Base-by-base conservation (phyloP, 2,329 filamentous ascomycete species). In the Drechslerella coelobrocha region DNA sequence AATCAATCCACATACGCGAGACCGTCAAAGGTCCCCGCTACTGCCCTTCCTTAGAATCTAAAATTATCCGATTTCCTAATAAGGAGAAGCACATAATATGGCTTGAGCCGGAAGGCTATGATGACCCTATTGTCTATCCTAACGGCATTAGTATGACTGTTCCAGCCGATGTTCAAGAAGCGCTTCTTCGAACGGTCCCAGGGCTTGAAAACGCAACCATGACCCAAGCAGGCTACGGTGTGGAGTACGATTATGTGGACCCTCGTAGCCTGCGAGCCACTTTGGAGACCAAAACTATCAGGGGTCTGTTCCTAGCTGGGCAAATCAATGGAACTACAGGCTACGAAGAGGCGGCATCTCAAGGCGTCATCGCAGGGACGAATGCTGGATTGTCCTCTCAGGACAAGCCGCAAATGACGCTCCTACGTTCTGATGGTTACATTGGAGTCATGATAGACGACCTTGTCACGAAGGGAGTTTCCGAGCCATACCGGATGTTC, bases 371-470 rank as follows among this genome's bases (percentile, higher is more conserved):
- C 12, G 94, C 94, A 0, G 94, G 94, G 29, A 92, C 93, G 76
- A 99, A 99, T 77, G 94, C 94, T 0, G 94, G 93, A 1, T 84
- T 94, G n/a, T 84, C 88, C 1, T 86, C 92, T 0, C 84, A 86
- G 71, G 84, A 85, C 0, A 86, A 89, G 65, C 78, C 82, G 1
- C 84, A 87, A 0, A 83, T 95, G 71, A 85, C 85, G 0, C 81
- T 99, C 27, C 88, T 88, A 6, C 85, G 94, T 73, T 88, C 89
- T 1, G 93, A 99, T 78, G 92, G 91, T 10, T 99, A 97, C 79
- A 97, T 99, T 76, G 94, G 94, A 74, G 89, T 99, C 80, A 96
- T 99, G 92, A 92, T 99, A 76, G 94, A 99, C 79, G 94, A 99
- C 78, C 86, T 99, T 37, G 88, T 96, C 77, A 97, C 93, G 21